Evolutionary conservation across 352 stramenopile species (phyloP).

Genomic region (Lagenidium sp.): DNA sequence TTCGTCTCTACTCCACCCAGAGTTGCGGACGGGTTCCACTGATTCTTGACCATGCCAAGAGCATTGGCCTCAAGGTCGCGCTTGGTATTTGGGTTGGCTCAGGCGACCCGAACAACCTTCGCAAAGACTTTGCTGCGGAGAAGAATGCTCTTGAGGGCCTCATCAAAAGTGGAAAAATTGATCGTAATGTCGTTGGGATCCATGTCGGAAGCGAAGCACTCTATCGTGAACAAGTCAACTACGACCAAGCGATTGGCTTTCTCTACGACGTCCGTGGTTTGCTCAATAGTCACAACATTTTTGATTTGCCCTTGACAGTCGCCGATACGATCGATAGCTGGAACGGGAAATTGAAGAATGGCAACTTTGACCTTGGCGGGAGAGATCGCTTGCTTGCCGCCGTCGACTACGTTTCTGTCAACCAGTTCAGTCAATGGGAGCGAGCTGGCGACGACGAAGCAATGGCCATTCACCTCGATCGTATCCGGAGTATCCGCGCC

Average conservation of each 20-base stretch:
- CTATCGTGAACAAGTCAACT: slow-evolving; percentile 48
- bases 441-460: slow-evolving; percentile 33
- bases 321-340: slow-evolving; percentile 68
- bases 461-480: slow-evolving; percentile 35
- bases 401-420: slow-evolving; percentile 61
- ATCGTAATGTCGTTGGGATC: slow-evolving; percentile 30
- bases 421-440: slow-evolving; percentile 81
- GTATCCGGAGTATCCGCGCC: slow-evolving; percentile 34
- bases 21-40: slow-evolving; percentile 36
- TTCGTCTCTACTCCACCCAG: slow-evolving; percentile 42
- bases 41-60: slow-evolving; percentile 28
- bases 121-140: slow-evolving; percentile 28
- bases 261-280: slow-evolving; percentile 50
- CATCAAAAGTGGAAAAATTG: slow-evolving; percentile 26
- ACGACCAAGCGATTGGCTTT: slow-evolving; percentile 38
- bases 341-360: slow-evolving; percentile 37
- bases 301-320: slow-evolving; percentile 47
- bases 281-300: slow-evolving; percentile 22
- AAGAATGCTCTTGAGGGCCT: slow-evolving; percentile 31
- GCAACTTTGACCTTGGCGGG: too few species aligned
- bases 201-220: slow-evolving; percentile 67
- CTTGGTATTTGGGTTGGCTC: slow-evolving; percentile 51
- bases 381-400: slow-evolving; percentile 52
- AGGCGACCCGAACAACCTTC: slow-evolving; percentile 25
- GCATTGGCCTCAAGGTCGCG: slow-evolving; percentile 34